Evolutionary conservation across 345 rosid genomes (phyloP).

Genomic region (Heritiera littoralis): DNA sequence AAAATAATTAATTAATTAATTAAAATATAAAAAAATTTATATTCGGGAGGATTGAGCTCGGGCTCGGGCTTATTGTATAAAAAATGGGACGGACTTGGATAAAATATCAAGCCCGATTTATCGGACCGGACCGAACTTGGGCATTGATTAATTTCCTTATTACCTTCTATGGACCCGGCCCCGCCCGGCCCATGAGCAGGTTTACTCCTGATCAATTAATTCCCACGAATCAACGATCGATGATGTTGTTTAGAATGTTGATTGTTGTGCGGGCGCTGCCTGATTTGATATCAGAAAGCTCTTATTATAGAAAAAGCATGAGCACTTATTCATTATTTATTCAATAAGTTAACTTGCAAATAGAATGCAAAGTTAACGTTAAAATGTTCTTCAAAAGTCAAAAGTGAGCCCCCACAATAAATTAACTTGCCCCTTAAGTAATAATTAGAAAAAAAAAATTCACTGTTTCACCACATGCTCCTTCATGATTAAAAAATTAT

Average conservation of each 20-base stretch:
- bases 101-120: too few relatives aligned
- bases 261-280: background rate
- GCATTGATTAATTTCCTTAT: too few relatives aligned
- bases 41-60: too few relatives aligned
- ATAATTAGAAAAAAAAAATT: background rate
- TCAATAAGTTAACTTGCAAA: background rate
- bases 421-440: background rate
- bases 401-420: background rate
- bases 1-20: too few relatives aligned
- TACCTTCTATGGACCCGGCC: too few relatives aligned
- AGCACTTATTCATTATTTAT: background rate
- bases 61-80: too few relatives aligned
- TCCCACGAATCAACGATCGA: background rate
- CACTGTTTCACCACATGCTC: background rate
- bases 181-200: too few relatives aligned
- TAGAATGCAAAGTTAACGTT: background rate
- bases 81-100: too few relatives aligned
- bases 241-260: background rate
- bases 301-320: background rate
- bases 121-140: too few relatives aligned
- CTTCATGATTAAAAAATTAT: background rate
- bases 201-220: background rate
- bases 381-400: background rate
- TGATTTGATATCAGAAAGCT: background rate
- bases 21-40: too few relatives aligned